Percentiles rank a stretch among this genome's conserved stretches.
These are phyloP conservation scores for Colletotrichum trifolii DNA, from an alignment of 2,329 filamentous ascomycete genomes.

Conservation along the genomic window DNA sequence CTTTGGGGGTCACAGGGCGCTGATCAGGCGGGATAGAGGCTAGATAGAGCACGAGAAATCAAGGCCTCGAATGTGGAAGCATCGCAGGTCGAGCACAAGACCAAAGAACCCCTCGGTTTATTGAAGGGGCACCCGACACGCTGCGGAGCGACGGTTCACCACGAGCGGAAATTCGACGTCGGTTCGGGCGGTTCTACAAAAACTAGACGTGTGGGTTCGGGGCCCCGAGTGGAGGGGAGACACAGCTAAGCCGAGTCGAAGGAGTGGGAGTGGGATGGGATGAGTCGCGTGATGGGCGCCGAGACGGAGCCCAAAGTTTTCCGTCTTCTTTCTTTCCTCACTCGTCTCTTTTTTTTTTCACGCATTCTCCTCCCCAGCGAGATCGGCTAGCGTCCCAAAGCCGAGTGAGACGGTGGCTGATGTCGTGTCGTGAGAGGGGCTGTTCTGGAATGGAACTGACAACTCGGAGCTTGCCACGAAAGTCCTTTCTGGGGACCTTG, in stretches of 20 bases:
- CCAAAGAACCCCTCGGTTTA: constrained; percentile 7
- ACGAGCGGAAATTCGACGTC: constrained; percentile 6
- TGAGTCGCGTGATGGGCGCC: background rate
- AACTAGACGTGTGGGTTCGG: background rate
- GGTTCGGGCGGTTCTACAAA: constrained; percentile 11
- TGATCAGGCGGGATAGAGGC: background rate
- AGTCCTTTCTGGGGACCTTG: too few relatives aligned
- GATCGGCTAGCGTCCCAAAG: constrained; percentile 14
- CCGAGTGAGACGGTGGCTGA: background rate
- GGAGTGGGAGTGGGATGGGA: too few relatives aligned
- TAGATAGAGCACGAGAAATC: background rate
- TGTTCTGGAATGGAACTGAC: too few relatives aligned
- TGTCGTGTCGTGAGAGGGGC: too few relatives aligned
- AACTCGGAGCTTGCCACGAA: too few relatives aligned
- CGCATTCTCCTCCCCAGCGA: background rate
- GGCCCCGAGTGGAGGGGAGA: background rate
- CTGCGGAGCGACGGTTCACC: background rate
- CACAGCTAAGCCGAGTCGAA: too few relatives aligned
- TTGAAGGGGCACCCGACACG: background rate
- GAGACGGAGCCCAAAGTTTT: background rate
- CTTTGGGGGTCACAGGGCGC: too few relatives aligned
- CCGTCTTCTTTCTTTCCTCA: background rate
- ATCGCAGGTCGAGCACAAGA: constrained; percentile 1
- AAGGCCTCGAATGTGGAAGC: background rate
- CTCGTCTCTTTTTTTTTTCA: background rate